Conservation (phyloP, 495 filamentous ascomycete species). For the Beverwykella pulmonaria region DNA sequence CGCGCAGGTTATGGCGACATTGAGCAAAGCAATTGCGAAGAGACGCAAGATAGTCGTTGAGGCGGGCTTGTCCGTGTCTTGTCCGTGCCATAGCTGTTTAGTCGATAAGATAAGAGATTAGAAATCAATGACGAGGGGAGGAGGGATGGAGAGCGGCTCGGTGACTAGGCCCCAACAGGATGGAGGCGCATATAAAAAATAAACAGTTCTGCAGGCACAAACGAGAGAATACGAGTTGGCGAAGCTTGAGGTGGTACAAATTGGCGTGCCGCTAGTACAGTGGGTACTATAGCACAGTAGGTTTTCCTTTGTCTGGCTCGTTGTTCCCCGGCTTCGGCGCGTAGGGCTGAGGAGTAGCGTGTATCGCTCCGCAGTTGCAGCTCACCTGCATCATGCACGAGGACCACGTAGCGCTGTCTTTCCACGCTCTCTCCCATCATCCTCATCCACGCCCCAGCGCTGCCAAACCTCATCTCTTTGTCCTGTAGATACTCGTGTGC, state of each 20-base stretch:
- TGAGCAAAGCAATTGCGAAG: slow-evolving; percentile 3
- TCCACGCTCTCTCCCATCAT: neutral
- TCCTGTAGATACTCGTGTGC: neutral
- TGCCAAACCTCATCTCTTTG: neutral
- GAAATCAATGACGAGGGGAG: slow-evolving; percentile 25
- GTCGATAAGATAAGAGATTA: slow-evolving; percentile 14
- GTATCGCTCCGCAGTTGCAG: neutral
- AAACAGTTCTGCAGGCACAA: no score
- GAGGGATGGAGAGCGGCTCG: neutral
- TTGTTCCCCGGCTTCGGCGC: neutral
- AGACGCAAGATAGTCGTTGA: neutral
- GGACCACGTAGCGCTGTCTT: neutral
- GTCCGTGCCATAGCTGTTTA: slow-evolving; percentile 14
- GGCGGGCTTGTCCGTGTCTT: slow-evolving; percentile 18
- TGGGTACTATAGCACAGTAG: no score
- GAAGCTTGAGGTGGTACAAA: no score
- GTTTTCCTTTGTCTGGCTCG: neutral
- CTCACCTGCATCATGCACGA: slow-evolving; percentile 1
- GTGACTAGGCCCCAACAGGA: neutral
- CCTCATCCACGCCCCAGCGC: neutral
- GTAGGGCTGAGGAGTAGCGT: slow-evolving; percentile 8
- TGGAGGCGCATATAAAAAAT: no score
- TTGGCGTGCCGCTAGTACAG: no score
- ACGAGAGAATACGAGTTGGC: no score
- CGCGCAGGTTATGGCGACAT: neutral